Evolutionary conservation across 202 grass and related monocot species (phyloP).

Genomic region (Setaria italica): DNA sequence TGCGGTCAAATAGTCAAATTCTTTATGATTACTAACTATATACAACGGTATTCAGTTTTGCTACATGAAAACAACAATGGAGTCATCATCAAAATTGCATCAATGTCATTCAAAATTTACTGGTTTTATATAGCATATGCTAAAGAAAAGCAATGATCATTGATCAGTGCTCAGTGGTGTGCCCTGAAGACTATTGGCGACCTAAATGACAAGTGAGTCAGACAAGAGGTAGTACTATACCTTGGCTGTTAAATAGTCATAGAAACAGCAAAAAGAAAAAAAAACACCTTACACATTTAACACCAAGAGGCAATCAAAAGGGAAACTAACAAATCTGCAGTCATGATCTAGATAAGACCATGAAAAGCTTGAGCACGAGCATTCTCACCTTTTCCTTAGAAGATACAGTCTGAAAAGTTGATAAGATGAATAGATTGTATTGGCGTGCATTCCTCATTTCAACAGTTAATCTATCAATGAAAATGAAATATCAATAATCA

Average conservation of each 20-base stretch:
- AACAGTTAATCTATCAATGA: neutral
- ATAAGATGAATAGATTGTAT: neutral
- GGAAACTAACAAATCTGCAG: neutral
- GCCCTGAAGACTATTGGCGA: neutral
- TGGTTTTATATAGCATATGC: neutral
- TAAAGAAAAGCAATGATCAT: neutral
- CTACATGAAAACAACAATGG: neutral
- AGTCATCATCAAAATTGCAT: neutral
- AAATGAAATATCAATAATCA: slow-evolving; percentile 35
- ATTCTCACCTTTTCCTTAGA: slow-evolving; percentile 2
- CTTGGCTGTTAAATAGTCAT: neutral
- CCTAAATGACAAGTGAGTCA: neutral
- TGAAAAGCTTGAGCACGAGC: slow-evolving; percentile 21
- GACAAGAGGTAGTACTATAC: slow-evolving; percentile 16
- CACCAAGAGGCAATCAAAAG: neutral
- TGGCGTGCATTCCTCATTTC: neutral
- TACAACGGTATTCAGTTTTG: neutral
- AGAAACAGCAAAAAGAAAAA: slow-evolving; percentile 12
- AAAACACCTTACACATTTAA: slow-evolving; percentile 6
- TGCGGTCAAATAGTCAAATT: neutral
- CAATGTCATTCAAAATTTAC: neutral
- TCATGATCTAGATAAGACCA: slow-evolving; percentile 22
- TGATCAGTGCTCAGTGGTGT: neutral
- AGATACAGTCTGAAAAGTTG: neutral
- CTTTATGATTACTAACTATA: neutral